Conservation (phyloP, 805 yeast species). For the Sugiyamaella marilandica region DNA sequence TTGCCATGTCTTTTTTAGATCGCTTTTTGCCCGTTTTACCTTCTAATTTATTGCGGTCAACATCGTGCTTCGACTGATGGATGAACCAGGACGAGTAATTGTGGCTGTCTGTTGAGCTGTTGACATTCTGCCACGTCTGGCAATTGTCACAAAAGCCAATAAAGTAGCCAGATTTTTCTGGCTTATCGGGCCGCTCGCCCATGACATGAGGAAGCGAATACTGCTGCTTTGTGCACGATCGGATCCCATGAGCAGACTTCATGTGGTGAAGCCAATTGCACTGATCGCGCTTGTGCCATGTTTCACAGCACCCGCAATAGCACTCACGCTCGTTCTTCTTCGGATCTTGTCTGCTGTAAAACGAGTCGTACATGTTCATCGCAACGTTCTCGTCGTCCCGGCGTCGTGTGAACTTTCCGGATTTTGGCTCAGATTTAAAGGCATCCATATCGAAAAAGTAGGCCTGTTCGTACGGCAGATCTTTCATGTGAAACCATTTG, state of each 20-base stretch:
- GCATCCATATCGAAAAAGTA: conserved; percentile 16
- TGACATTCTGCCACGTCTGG: conserved; percentile 22
- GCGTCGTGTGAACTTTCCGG: conserved; percentile 1
- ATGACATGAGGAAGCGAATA: conserved; percentile 19
- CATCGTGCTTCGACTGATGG: conserved; percentile 21
- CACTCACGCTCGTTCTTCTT: conserved; percentile 15
- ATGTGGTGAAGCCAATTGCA: conserved; percentile 23
- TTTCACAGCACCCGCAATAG: conserved; percentile 20
- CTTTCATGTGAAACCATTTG: conserved; percentile 19
- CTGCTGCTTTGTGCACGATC: conserved; percentile 21
- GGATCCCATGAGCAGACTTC: conserved; percentile 22
- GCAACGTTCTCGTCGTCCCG: conserved; percentile 13
- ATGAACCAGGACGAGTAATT: conserved; percentile 23
- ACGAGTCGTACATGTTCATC: conserved; percentile 19
- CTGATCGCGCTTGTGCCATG: conserved; percentile 22
- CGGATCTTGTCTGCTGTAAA: conserved; percentile 12
- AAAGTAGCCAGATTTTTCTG: conserved; percentile 12
- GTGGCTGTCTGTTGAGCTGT: conserved; percentile 14
- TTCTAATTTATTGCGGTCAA: conserved; percentile 17
- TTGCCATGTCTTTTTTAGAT: conserved; percentile 15
- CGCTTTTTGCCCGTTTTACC: conserved; percentile 20
- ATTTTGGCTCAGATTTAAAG: conserved; percentile 12
- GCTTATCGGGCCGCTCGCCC: conserved; percentile 19
- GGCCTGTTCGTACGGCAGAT: conserved; percentile 7
- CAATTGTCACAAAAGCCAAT: conserved; percentile 22